Evolutionary conservation across 2,329 filamentous ascomycete species (phyloP).

Genomic region (Alternaria sp.): DNA sequence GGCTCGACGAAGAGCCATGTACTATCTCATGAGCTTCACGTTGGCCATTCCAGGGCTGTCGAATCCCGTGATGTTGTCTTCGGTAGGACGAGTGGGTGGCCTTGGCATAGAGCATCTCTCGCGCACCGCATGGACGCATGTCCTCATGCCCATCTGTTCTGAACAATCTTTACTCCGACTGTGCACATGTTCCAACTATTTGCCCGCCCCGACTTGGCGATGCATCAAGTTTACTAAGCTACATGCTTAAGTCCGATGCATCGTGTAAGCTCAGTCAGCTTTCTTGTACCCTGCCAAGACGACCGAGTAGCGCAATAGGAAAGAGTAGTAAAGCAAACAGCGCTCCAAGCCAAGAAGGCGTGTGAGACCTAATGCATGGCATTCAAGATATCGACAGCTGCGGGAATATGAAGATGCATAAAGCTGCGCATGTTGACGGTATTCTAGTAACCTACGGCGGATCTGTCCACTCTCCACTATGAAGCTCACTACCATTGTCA

Average conservation of each 20-base stretch:
- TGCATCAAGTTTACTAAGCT: neutral
- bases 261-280: neutral
- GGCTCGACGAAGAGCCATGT: too few species aligned
- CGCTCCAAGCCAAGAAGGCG: neutral
- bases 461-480: neutral
- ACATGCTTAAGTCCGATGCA: neutral
- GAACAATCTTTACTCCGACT: neutral
- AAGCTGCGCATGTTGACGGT: neutral
- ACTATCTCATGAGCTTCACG: too few species aligned
- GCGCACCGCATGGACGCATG: too few species aligned
- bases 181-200: neutral
- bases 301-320: neutral
- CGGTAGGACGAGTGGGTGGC: too few species aligned
- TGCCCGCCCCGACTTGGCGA: neutral
- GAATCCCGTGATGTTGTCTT: too few species aligned
- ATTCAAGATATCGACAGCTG: neutral
- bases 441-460: accelerated
- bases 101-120: accelerated
- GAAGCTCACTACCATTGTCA: neutral
- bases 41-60: too few species aligned
- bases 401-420: neutral
- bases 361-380: neutral
- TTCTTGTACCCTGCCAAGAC: neutral
- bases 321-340: neutral
- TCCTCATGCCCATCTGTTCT: too few species aligned